Percentiles rank a stretch among this genome's conserved stretches.
phyloP scores from a whole-genome alignment of 2,329 filamentous ascomycete genomes.

The Chaetomiaceae sp. region DNA sequence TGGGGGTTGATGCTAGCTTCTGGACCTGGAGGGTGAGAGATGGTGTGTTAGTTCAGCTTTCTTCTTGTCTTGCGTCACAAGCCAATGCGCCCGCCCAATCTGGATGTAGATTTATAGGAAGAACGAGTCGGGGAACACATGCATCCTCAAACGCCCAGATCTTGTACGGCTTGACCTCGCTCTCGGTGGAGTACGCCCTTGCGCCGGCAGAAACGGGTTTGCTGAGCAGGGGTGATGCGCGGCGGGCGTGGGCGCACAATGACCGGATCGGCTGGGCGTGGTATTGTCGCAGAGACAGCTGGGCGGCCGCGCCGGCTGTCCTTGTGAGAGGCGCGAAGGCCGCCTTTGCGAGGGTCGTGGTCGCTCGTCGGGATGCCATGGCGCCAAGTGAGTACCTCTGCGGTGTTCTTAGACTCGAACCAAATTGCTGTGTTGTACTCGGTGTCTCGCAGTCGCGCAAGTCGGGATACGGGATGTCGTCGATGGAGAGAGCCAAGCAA shows the following conservation, averaged over 20 bases:
- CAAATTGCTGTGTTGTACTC: background rate
- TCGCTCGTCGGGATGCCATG: slow-evolving; percentile 11
- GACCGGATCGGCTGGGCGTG: background rate
- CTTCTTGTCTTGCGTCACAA: too few species aligned
- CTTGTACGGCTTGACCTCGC: slow-evolving; percentile 29
- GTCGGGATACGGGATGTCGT: background rate
- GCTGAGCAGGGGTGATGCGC: background rate
- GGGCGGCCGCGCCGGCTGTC: background rate
- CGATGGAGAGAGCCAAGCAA: too few species aligned
- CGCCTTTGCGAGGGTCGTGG: background rate
- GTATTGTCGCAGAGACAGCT: background rate
- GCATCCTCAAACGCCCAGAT: slow-evolving; percentile 46
- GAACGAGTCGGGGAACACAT: too few species aligned
- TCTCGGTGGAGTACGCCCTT: slow-evolving; percentile 12
- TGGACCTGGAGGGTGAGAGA: slow-evolving; percentile 33
- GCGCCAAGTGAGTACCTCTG: background rate
- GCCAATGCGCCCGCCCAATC: too few species aligned
- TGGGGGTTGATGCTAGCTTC: slow-evolving; percentile 31
- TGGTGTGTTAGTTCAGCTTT: background rate
- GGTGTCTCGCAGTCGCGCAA: too few species aligned
- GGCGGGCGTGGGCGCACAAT: background rate
- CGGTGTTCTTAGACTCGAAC: background rate
- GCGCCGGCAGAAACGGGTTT: background rate
- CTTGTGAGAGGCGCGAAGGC: background rate
- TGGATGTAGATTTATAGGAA: too few species aligned